Base-by-base conservation (phyloP, 345 rosid species). In the Isatis tinctoria region DNA sequence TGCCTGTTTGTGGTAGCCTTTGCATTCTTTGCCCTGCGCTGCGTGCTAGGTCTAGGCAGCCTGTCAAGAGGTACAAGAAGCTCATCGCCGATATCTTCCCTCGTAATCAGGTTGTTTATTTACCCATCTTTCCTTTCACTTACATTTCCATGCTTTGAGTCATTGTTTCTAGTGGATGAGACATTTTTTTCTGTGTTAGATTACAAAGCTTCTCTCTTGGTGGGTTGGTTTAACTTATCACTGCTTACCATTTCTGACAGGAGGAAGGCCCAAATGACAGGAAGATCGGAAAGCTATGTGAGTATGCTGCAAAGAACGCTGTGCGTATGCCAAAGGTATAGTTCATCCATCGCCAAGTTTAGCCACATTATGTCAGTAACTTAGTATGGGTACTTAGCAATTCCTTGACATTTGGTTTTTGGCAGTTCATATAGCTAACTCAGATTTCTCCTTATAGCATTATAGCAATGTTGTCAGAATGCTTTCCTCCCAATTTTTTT, bases 61-160 rank as follows among this genome's bases (percentile, higher is more conserved):
- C 96, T 44, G 90, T 96, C 65, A 96, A 88, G 93, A 84, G 99
- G 82, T 96, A 92, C 81, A 92, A 92, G 97, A 90, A 96, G 87
- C 94, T 96, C 75, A 85, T 96, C 67, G 75, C 97, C 1, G 87
- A 89, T 56, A 89, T 92, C 60, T 96, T 96, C 76, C 99, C 98
- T 35, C 85, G 82, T 65, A 77, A 80, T 73, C 94, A 85, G 98
- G 99, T 96, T 80, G 33, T 81, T 62, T 1, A 3, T 67, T 67
- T 43, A 69, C 5, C 54, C 20, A 3, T 30, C 12, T 53, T 57
- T 36, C 12, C 60, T 59, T 74, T 60, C 47, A 49, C 61, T 36
- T 66, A 11, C 17, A 32, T 60, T 75, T 7, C 12, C 18, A 60
- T 49, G 30, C 44, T 40, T 68, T 30, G 16, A 48, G 35, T 52